These are phyloP conservation scores for Bacidia gigantensis DNA, from an alignment of 495 filamentous ascomycete species.

Conservation along the genomic window DNA sequence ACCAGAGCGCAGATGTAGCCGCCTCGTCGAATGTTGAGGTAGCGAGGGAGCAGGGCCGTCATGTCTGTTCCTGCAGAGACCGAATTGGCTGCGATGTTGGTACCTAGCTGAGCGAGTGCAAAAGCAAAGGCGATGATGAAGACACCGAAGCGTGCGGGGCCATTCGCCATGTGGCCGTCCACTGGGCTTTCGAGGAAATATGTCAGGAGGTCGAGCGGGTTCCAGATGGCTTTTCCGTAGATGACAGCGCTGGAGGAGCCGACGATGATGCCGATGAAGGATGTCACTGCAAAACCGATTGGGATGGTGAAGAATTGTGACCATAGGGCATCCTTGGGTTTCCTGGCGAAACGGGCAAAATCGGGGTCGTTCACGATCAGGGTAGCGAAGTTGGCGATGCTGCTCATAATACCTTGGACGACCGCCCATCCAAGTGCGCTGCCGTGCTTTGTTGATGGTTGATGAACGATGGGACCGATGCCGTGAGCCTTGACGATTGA, in stretches of 20 bases:
- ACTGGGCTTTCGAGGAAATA: slow-evolving; percentile 41
- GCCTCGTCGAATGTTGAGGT: slow-evolving; percentile 76
- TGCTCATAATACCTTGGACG: slow-evolving; percentile 71
- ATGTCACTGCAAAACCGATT: slow-evolving; percentile 72
- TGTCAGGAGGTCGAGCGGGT: slow-evolving; percentile 63
- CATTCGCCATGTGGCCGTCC: slow-evolving; percentile 44
- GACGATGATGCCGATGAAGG: slow-evolving; percentile 87
- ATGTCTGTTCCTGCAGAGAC: slow-evolving; percentile 84
- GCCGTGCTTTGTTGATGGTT: slow-evolving; percentile 49
- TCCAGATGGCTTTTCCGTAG: slow-evolving; percentile 69
- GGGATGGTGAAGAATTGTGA: slow-evolving; percentile 82
- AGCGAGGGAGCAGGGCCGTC: slow-evolving; percentile 80
- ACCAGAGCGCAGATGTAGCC: slow-evolving; percentile 78
- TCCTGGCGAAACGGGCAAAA: slow-evolving; percentile 73
- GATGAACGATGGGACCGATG: slow-evolving; percentile 71
- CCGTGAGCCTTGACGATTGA: slow-evolving; percentile 70
- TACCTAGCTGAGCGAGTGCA: slow-evolving; percentile 75
- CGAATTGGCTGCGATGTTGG: slow-evolving; percentile 87
- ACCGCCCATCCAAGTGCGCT: slow-evolving; percentile 67
- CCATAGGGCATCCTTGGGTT: slow-evolving; percentile 75
- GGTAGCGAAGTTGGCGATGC: slow-evolving; percentile 87
- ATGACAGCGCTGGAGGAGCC: slow-evolving; percentile 75
- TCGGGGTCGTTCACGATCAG: slow-evolving; percentile 78
- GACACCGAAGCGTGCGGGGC: slow-evolving; percentile 69
- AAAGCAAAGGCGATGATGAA: slow-evolving; percentile 79